These are phyloP conservation scores for Gardenia jasminoides DNA, from an alignment of 257 asterid genomes.

Conservation along the genomic window DNA sequence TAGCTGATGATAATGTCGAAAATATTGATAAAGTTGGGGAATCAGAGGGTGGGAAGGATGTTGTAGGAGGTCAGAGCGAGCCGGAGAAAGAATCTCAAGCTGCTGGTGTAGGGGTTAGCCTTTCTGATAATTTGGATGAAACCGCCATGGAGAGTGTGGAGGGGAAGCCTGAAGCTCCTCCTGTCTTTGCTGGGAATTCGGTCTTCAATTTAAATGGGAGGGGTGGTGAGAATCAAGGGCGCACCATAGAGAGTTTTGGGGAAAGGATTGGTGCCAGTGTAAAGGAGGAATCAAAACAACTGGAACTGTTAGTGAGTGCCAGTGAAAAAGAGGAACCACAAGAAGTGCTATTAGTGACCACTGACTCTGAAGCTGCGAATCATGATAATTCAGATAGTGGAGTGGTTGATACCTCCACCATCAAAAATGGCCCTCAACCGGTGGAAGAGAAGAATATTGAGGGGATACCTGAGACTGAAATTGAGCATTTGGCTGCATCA, in stretches of 20 bases:
- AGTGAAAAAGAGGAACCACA: slow-evolving; percentile 23
- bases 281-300: neutral
- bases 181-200: slow-evolving; percentile 12
- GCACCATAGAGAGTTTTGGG: slow-evolving; percentile 1
- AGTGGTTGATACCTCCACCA: slow-evolving; percentile 25
- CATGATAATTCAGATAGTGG: slow-evolving; percentile 25
- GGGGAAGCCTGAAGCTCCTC: slow-evolving; percentile 18
- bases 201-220: slow-evolving; percentile 13
- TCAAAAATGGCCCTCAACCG: slow-evolving; percentile 15
- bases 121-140: slow-evolving; percentile 8
- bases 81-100: slow-evolving; percentile 20
- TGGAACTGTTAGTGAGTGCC: no score
- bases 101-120: slow-evolving; percentile 13
- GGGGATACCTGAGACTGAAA: slow-evolving; percentile 25
- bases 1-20: slow-evolving; percentile 33
- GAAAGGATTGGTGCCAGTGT: neutral
- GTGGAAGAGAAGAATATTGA: slow-evolving; percentile 16
- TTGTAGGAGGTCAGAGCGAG: slow-evolving; percentile 26
- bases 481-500: slow-evolving; percentile 16
- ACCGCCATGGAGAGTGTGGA: slow-evolving; percentile 6
- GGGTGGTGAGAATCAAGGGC: slow-evolving; percentile 17
- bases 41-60: slow-evolving; percentile 27
- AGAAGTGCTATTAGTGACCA: neutral
- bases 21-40: slow-evolving; percentile 14
- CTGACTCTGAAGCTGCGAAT: slow-evolving; percentile 27